Evolutionary conservation across 164 flowering plant species (phyloP), one percentile per base, ranked within the genome.

Genomic region (Nelumbo lutea): DNA sequence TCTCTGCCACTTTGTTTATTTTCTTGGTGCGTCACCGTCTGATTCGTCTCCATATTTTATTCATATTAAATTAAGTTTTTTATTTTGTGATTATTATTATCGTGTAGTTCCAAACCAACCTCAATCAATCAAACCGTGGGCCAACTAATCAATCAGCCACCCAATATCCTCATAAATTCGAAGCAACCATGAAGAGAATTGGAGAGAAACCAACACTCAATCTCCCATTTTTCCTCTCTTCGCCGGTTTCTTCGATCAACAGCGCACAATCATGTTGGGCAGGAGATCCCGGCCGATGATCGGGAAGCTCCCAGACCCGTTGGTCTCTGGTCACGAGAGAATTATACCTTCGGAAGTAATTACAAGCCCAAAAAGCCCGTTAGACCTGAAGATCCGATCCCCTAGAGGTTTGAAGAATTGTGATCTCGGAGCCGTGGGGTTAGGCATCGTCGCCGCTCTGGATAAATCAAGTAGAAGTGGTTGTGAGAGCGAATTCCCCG

Each of bases 371-470:
- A 76, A 59, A 62, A 76, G 79, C 63, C 78, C 79, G 4, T 43
- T 75, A n/a, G 80, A 74, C 3, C 53, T 65, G 51, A 71, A 65
- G 61, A 67, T 68, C 60, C 65, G 61, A 64, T 77, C 83, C 14
- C 83, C 84, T 6, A 79, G 78, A 65, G 77, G 78, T 0, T 68
- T 77, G 13, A 80, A 78, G 65, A 71, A 47, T 8, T 46, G 47
- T 53, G 80, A 76, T 42, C 6, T 53, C 1, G 83, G 74, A 4
- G 84, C 75, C 2, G 73, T 82, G 2, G 87, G 87, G 6, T 62
- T 84, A 6, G 87, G 82, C 1, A 84, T 84, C 15, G 82, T 79
- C 0, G 85, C 82, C 0, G 85, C 87, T 6, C 78, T 84, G 1
- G 88, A 81, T n/a, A 85, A 79, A 13, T 75, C 82, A 51, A 61